Evolutionary conservation across 768 basidiomycete genomes (phyloP), one percentile per base, ranked within the genome.

Genomic region (Auricularia sp.): DNA sequence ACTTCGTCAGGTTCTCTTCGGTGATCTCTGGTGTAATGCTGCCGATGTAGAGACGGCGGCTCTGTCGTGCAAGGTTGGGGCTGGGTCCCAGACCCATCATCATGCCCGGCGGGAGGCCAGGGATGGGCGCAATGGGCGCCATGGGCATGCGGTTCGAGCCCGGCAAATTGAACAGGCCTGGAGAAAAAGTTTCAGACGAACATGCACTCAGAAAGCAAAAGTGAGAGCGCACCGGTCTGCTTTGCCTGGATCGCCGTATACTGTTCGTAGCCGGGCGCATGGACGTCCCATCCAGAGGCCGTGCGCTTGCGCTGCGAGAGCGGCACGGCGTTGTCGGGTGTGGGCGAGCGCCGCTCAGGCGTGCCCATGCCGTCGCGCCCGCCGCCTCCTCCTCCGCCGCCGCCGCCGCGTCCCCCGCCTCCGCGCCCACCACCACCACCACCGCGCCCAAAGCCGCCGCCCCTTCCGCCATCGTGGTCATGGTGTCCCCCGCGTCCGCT

Each of bases 221-320:
- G 13, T 7, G 39, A 42, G 8, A 42, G 13, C 80, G 62, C 69
- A 93, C 96, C 97, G 54, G 95, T 98, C 78, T 94, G 90, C 76
- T 99, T 99, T n/a, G 97, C 97, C 74, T 98, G 94, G 81, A 94
- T 83, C 16, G 96, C 94, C 3, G 88, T 89, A 70, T 97, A 92
- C 69, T 91, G 90, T 72, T 98, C 96, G 68, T 97, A 98, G 3
- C 94, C 94, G 3, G 92, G 90, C 18, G 95, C 92, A 75, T 94
- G 90, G 24, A 97, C 89, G 75, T 99, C 94, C 97, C 97, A 99
- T 0, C 92, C 91, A 56, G 92, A 94, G 4, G 92, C 90, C 70
- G 91, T 92, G 35, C 94, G 80, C 73, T 89, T 89, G 67, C 94
- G 81, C 72, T 98, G 92, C 7, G 89, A 88, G 67, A 99, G 76